Evolutionary conservation across 345 rosid species (phyloP), one percentile per base, ranked within the genome.

Genomic region (Cardamine resedifolia): DNA sequence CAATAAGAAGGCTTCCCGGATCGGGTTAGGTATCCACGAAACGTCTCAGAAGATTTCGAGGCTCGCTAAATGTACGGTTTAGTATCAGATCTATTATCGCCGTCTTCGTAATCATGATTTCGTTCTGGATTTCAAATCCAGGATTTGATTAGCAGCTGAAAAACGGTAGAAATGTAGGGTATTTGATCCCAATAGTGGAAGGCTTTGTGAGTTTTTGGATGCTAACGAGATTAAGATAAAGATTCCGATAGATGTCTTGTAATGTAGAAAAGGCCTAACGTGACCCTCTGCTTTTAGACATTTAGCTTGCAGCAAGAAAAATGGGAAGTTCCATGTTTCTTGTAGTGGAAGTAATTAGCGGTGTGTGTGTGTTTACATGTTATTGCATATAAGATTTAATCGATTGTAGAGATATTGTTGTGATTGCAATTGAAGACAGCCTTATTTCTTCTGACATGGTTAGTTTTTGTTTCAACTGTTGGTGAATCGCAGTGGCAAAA

Each of bases 1-100:
- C 85, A 88, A 94, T 72, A 84, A 81, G 55, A 89, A 83, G 70
- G 92, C 97, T 75, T 86, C 95, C 4, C 74, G 72, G 45, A 89
- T 84, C 74, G 90, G 88, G 6, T 64, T 81, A 33, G 86, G 86
- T 36, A 81, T 86, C 73, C 75, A 86, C 18, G 98, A 93, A 76
- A 82, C 94, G 68, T 86, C 89, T 43, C 85, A 81, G 62, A 93
- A 93, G 80, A 89, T 89, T 38, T 67, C 80, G 4, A 80, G 95
- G 65, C 92, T 93, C 12, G 81, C 90, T 58, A 83, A 90, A 76
- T 71, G 97, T 93, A 85, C 53, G 77, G 26, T 39, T 56, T n/a
- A 4, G 2, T 15, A 15, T 39, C 41, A 64, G 72, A 70, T 70
- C 66, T 67, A 56, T 52, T 41, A 10, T 62, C 75, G 27, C 31